These are phyloP conservation scores for Tuber calosporum DNA, from an alignment of 495 filamentous ascomycete species.

Conservation along the genomic window DNA sequence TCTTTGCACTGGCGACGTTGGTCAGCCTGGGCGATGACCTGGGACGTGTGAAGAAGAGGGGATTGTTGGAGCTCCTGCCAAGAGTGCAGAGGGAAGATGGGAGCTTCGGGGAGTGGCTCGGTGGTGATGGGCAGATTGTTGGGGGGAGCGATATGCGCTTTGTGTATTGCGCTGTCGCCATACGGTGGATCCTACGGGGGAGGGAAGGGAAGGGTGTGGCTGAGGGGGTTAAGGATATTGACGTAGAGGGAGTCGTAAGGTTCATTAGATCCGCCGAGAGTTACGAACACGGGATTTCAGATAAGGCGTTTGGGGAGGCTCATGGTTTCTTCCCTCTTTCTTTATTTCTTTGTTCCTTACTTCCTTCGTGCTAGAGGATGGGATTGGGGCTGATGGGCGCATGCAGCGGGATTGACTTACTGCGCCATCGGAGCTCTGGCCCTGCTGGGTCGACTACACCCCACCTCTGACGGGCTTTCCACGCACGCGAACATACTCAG, in stretches of 20 bases:
- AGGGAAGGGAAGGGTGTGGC: conserved; percentile 49
- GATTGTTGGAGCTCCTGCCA: conserved; percentile 65
- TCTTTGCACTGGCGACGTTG: conserved; percentile 73
- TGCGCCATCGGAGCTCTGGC: conserved; percentile 70
- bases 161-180: conserved; percentile 70
- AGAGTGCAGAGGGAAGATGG: conserved; percentile 75
- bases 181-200: conserved; percentile 75
- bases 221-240: conserved; percentile 59
- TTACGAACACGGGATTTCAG: conserved; percentile 84
- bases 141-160: conserved; percentile 80
- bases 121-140: conserved; percentile 55
- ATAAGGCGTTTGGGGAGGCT: conserved; percentile 73
- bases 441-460: conserved; percentile 54
- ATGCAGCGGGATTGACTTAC: conserved; percentile 75
- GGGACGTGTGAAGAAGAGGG: conserved; percentile 56
- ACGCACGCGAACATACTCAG: conserved; percentile 46
- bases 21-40: conserved; percentile 60
- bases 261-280: conserved; percentile 71
- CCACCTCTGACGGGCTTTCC: conserved; percentile 39
- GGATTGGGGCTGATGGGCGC: conserved; percentile 29
- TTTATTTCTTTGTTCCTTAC: conserved; percentile 14
- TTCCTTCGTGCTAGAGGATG: not conserved
- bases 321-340: conserved; percentile 61
- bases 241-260: conserved; percentile 59
- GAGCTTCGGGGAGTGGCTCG: conserved; percentile 77